Conservation (phyloP, 2,329 filamentous ascomycete genomes). For the Verticillium albo-atrum region DNA sequence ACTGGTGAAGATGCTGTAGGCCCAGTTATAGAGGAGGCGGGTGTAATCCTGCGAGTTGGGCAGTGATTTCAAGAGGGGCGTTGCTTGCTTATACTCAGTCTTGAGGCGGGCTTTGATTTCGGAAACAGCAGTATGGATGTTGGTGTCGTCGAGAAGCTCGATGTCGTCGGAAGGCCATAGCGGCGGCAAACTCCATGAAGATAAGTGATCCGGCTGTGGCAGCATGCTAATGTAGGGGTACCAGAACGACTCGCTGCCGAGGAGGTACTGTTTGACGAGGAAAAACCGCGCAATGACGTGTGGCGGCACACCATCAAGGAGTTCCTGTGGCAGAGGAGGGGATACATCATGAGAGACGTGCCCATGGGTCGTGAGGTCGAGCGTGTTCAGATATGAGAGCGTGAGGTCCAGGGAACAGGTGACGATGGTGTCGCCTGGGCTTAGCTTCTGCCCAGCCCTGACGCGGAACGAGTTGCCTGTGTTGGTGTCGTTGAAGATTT, state of each 20-base stretch:
- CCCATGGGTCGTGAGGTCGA: slow-evolving; percentile 20
- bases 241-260: slow-evolving; percentile 58
- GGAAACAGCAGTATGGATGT: slow-evolving; percentile 42
- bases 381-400: slow-evolving; percentile 55
- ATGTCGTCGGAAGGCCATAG: slow-evolving; percentile 61
- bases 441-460: slow-evolving; percentile 21
- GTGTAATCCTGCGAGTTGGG: slow-evolving; percentile 32
- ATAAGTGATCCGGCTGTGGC: slow-evolving; percentile 52
- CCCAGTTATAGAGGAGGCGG: slow-evolving; percentile 56
- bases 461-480: slow-evolving; percentile 54
- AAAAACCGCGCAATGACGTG: slow-evolving; percentile 65
- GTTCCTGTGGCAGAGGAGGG: slow-evolving; percentile 38
- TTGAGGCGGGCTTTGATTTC: slow-evolving; percentile 43
- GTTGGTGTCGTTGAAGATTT: slow-evolving; percentile 45
- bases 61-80: slow-evolving; percentile 19
- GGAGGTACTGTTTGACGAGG: slow-evolving; percentile 62
- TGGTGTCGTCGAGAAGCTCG: slow-evolving; percentile 50
- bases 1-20: slow-evolving; percentile 60
- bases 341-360: slow-evolving; percentile 11
- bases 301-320: slow-evolving; percentile 46
- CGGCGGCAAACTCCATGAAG: slow-evolving; percentile 51
- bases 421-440: slow-evolving; percentile 40
- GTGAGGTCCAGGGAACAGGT: slow-evolving; percentile 47
- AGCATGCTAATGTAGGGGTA: slow-evolving; percentile 62
- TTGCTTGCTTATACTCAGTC: slow-evolving; percentile 40